Conservation (phyloP, 352 stramenopile species). For the Phytophthora foliorum region DNA sequence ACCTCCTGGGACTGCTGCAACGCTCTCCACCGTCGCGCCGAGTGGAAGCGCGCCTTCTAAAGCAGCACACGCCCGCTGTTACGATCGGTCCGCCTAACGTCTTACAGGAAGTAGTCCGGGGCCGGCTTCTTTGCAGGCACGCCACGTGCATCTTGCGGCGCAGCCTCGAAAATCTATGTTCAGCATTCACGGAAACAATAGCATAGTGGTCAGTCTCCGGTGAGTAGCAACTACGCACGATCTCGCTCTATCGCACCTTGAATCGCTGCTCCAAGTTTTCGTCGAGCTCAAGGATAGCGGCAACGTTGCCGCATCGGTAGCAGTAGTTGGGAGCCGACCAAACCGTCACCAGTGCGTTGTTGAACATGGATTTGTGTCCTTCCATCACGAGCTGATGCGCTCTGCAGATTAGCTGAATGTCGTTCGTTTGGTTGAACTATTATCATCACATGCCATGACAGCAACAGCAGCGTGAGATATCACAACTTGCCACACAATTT, state of each 20-base stretch:
- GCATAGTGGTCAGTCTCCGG: slow-evolving; percentile 18
- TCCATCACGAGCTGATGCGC: slow-evolving; percentile 98
- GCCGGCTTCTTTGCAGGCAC: slow-evolving; percentile 98
- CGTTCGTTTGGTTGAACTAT: slow-evolving; percentile 98
- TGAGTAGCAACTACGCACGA: slow-evolving; percentile 8
- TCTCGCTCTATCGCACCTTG: slow-evolving; percentile 58
- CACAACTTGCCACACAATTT: background rate
- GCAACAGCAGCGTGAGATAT: slow-evolving; percentile 6
- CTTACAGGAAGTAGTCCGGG: slow-evolving; percentile 99
- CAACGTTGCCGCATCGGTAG: slow-evolving; percentile 99
- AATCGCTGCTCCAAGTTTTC: slow-evolving; percentile 95
- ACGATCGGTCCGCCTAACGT: slow-evolving; percentile 27
- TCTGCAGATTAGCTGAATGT: slow-evolving; percentile 97
- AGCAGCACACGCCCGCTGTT: slow-evolving; percentile 41
- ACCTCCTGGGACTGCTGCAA: slow-evolving; percentile 32
- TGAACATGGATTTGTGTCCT: slow-evolving; percentile 96
- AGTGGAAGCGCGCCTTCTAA: slow-evolving; percentile 47
- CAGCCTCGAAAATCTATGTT: slow-evolving; percentile 97
- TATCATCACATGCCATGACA: slow-evolving; percentile 12
- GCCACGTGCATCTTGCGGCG: slow-evolving; percentile 96
- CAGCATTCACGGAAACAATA: slow-evolving; percentile 21
- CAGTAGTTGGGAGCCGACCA: slow-evolving; percentile 99
- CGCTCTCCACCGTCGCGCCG: slow-evolving; percentile 24
- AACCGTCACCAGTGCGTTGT: slow-evolving; percentile 98
- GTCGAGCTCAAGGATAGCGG: slow-evolving; percentile 98